Evolutionary conservation across 2,329 filamentous ascomycete genomes (phyloP).

Genomic region (Daldinia eschscholtzii): DNA sequence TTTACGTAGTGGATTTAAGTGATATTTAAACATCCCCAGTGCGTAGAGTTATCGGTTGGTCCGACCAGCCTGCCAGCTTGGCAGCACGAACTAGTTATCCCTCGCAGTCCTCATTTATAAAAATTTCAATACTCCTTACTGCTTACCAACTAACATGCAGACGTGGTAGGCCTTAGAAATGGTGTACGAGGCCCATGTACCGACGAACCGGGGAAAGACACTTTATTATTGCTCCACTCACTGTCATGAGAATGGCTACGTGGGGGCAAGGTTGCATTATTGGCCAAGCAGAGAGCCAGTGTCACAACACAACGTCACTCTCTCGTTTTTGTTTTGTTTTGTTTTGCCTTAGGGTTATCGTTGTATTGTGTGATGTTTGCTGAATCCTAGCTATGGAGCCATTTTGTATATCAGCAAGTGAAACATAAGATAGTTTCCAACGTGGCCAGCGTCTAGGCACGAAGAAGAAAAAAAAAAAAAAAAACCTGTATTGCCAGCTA

Average conservation of each 20-base stretch:
- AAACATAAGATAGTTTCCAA: not conserved
- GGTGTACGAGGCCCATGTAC: constrained; percentile 15
- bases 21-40: constrained; percentile 28
- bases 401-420: not conserved
- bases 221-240: constrained; percentile 28
- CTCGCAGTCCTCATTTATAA: constrained; percentile 22
- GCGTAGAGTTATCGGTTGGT: constrained; percentile 26
- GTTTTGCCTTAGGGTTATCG: not conserved
- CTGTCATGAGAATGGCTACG: constrained; percentile 16
- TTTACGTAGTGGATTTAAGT: constrained; percentile 7
- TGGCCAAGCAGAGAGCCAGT: constrained; percentile 18
- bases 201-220: constrained; percentile 30
- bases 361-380: not conserved
- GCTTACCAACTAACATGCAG: constrained; percentile 5
- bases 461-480: not conserved
- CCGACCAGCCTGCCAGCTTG: constrained; percentile 10
- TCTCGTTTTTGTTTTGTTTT: not conserved
- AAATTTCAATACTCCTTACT: constrained; percentile 28
- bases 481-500: not conserved
- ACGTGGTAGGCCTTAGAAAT: constrained; percentile 20
- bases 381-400: not conserved
- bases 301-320: constrained; percentile 3
- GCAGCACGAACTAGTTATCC: constrained; percentile 29
- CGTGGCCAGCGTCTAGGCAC: not conserved
- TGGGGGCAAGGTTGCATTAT: constrained; percentile 21